These are phyloP conservation scores for Yarrowia keelungensis DNA, from an alignment of 805 yeast species.

Conservation along the genomic window DNA sequence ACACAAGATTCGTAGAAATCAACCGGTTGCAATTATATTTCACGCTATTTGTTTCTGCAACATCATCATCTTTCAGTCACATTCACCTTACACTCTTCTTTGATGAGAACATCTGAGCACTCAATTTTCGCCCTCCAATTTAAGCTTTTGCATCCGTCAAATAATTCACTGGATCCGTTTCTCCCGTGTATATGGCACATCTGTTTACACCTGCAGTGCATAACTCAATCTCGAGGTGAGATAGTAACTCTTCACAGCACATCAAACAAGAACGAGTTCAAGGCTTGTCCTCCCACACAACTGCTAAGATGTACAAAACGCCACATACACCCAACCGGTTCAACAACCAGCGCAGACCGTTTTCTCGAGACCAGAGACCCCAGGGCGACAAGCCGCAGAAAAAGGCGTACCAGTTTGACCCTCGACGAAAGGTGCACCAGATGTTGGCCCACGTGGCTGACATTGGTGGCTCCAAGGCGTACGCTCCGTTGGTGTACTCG, in stretches of 20 bases:
- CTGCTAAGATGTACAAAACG: slow-evolving; percentile 32
- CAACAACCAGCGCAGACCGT: slow-evolving; percentile 25
- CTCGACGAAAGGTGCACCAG: slow-evolving; percentile 35
- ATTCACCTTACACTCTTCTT: too few relatives aligned
- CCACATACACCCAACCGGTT: slow-evolving; percentile 34
- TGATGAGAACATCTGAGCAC: too few relatives aligned
- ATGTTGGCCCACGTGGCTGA: slow-evolving; percentile 42
- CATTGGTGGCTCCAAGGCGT: slow-evolving; percentile 45
- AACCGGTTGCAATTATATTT: too few relatives aligned
- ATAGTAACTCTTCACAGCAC: too few relatives aligned
- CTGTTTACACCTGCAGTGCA: slow-evolving; percentile 1
- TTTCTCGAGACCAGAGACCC: slow-evolving; percentile 18
- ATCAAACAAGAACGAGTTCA: too few relatives aligned
- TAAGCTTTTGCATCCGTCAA: not conserved
- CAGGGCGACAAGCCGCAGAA: slow-evolving; percentile 17
- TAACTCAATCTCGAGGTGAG: slow-evolving; percentile 4
- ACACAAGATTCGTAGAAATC: too few relatives aligned
- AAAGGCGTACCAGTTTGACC: slow-evolving; percentile 38
- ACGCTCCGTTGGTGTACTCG: slow-evolving; percentile 47
- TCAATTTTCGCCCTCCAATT: too few relatives aligned
- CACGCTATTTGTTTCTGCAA: too few relatives aligned
- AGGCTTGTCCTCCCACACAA: too few relatives aligned
- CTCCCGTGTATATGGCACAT: not conserved
- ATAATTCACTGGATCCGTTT: not conserved
- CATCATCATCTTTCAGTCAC: too few relatives aligned